Conservation (phyloP, 192 early-diverging fungal genomes). For the Phlyctochytrium arcticum region DNA sequence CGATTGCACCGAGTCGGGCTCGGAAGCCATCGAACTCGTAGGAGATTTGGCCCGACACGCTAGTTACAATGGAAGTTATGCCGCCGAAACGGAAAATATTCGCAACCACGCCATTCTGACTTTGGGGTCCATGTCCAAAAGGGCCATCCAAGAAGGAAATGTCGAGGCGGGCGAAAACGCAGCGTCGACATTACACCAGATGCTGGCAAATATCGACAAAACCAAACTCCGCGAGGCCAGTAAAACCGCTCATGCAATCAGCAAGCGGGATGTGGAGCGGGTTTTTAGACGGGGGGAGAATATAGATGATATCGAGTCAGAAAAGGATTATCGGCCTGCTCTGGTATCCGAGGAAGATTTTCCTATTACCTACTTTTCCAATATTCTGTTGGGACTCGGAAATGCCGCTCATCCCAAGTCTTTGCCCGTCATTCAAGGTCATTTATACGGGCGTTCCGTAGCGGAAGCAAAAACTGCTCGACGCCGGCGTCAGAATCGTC, state of each 20-base stretch:
- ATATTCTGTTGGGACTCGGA: not conserved
- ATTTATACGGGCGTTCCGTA: not conserved
- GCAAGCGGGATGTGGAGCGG: too few relatives aligned
- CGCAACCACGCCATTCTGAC: not conserved
- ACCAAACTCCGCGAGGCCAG: too few relatives aligned
- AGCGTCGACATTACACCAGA: not conserved
- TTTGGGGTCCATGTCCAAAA: not conserved
- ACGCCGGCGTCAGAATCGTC: not conserved
- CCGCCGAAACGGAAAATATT: constrained; percentile 1
- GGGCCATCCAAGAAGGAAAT: not conserved
- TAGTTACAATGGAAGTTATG: not conserved
- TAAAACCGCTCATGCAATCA: too few relatives aligned
- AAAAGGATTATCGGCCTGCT: too few relatives aligned
- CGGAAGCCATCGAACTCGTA: not conserved
- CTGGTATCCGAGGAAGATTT: too few relatives aligned
- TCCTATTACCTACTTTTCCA: not conserved
- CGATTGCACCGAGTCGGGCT: not conserved
- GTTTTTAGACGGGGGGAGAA: too few relatives aligned
- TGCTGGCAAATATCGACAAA: not conserved
- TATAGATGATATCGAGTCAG: too few relatives aligned
- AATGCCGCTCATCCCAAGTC: not conserved
- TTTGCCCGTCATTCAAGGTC: not conserved
- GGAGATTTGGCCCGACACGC: not conserved
- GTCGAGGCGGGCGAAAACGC: not conserved
- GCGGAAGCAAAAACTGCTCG: not conserved